A percentile compares a stretch with the other conserved stretches of the same genome.
Conservation (phyloP, 495 filamentous ascomycete species). For the Gamarada debralockiae region DNA sequence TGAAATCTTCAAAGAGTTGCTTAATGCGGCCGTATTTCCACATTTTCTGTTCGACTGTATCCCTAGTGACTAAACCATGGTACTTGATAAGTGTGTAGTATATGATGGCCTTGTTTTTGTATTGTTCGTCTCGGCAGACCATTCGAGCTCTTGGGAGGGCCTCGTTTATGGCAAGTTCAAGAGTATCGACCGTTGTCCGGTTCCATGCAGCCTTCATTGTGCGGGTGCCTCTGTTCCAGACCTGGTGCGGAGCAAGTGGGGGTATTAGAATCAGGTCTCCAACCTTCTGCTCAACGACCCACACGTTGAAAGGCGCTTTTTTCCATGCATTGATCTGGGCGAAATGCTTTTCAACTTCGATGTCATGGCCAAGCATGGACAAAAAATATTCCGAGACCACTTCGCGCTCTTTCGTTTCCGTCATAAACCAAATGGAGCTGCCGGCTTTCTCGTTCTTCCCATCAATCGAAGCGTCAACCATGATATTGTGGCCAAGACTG, state of each 20-base stretch:
- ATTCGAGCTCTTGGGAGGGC: conserved; percentile 82
- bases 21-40: conserved; percentile 53
- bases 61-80: conserved; percentile 53
- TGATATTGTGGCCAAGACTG: conserved; percentile 92
- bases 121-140: conserved; percentile 97
- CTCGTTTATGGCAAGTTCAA: conserved; percentile 80
- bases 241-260: conserved; percentile 95
- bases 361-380: conserved; percentile 86
- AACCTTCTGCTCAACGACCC: conserved; percentile 85
- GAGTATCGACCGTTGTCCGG: conserved; percentile 86
- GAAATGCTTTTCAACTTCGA: conserved; percentile 95
- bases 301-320: conserved; percentile 86
- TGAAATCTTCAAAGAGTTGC: conserved; percentile 73
- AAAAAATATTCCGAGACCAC: conserved; percentile 89
- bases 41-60: conserved; percentile 29
- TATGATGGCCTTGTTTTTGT: conserved; percentile 96
- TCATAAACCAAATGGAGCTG: conserved; percentile 98
- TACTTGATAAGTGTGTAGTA: conserved; percentile 82
- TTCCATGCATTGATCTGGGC: conserved; percentile 91
- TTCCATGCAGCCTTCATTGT: conserved; percentile 99
- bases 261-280: conserved; percentile 95
- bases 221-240: conserved; percentile 93
- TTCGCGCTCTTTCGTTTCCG: conserved; percentile 82
- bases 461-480: conserved; percentile 84
- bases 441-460: conserved; percentile 70